Conservation (phyloP, 148 eudicot genomes). For the Vaccinium myrtillus region DNA sequence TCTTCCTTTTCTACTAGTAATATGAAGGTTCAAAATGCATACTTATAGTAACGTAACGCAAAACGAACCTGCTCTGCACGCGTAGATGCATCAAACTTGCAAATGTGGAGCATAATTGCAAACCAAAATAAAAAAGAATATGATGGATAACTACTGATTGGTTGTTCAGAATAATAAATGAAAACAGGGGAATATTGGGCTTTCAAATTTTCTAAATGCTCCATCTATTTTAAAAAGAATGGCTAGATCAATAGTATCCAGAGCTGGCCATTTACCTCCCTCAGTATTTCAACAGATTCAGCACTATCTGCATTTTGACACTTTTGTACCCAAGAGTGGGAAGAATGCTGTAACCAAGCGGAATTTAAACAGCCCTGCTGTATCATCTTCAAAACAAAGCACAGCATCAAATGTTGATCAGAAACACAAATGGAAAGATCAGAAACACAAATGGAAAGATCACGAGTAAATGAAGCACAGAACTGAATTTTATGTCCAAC, state of each 20-base stretch:
- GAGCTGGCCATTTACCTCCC: slow-evolving; percentile 53
- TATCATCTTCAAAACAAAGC: slow-evolving; percentile 58
- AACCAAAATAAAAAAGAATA: neutral
- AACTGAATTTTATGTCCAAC: neutral
- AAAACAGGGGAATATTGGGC: neutral
- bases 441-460: neutral
- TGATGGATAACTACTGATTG: slow-evolving; percentile 1
- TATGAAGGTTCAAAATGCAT: neutral
- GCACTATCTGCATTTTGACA: slow-evolving; percentile 79
- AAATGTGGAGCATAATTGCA: neutral
- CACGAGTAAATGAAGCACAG: neutral
- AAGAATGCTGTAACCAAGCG: slow-evolving; percentile 70
- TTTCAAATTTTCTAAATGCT: neutral
- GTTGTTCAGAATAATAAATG: slow-evolving; percentile 3
- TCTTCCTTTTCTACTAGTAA: neutral
- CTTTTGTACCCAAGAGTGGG: slow-evolving; percentile 57
- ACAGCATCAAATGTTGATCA: neutral
- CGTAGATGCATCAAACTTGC: neutral
- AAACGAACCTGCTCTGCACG: neutral
- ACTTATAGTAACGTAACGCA: neutral
- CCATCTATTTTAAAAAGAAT: slow-evolving; percentile 9
- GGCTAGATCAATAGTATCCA: slow-evolving; percentile 18
- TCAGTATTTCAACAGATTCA: slow-evolving; percentile 75
- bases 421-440: neutral
- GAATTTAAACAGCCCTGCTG: slow-evolving; percentile 51